Evolutionary conservation across 768 basidiomycete species (phyloP), one percentile per base, ranked within the genome.

Genomic region (Lactifluus rugatus): DNA sequence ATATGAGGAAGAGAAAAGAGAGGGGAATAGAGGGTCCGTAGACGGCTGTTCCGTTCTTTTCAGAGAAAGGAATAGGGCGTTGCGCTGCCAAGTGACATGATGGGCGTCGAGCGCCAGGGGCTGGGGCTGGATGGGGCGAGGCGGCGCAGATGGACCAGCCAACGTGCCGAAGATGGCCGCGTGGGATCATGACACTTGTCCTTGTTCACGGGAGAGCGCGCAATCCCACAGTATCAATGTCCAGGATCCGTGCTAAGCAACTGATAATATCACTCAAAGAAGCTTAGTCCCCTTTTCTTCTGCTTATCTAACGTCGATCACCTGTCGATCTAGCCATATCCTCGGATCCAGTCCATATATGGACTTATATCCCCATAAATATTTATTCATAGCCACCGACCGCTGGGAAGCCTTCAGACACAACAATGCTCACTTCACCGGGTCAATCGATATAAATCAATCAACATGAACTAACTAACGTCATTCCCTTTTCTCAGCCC

Each of bases 21-120:
- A 42, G 23, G 19, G 16, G n/a, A n/a, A 44, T 16, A 5, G n/a
- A 34, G 34, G 11, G 34, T 10, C 2, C 34, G 34, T 2, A 13
- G 21, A 19, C 21, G 3, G 42, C n/a, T n/a, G n/a, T 19, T 42
- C 17, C 28, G 28, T 42, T 42, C 19, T 11, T 21, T 21, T 25
- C 19, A 19, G 5, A 44, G 21, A 21, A 10, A 21, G 19, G 16
- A 44, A 31, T 31, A 52, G 39, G 51, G 36, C 25, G 34, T 26
- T 14, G 41, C 17, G 34, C 13, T n/a, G 17, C 23, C 10, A 37
- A 34, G 45, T 54, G 54, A 54, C 45, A 54, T 36, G 25, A 31
- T 31, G 28, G 44, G 52, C 23, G 34, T 23, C 16, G 32, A 37
- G 53, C 53, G 53, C 45, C 53, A 54, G 53, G 53, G 34, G 41